A percentile compares a stretch with the other conserved stretches of the same genome.
Conservation (phyloP, 2,329 filamentous ascomycete species). For the Calonectria pteridis region DNA sequence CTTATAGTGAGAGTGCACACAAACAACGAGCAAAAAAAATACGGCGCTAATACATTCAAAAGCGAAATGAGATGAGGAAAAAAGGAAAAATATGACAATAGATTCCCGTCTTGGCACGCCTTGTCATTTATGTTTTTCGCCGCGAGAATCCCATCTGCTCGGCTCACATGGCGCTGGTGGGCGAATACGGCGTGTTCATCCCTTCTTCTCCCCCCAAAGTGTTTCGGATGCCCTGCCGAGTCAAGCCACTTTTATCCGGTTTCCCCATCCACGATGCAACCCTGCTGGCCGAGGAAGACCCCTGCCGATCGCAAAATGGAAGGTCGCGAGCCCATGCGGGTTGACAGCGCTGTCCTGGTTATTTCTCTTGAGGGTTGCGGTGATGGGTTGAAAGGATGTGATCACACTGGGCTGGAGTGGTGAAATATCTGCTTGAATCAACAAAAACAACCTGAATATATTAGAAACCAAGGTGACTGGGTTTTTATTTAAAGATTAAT, state of each 20-base stretch:
- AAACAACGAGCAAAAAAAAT: too few species aligned
- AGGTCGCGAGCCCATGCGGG: not conserved
- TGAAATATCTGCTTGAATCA: not conserved
- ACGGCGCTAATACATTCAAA: not conserved
- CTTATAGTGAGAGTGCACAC: not conserved
- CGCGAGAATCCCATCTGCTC: slow-evolving; percentile 4
- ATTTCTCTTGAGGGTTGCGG: not conserved
- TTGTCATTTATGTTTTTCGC: not conserved
- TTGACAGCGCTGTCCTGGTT: not conserved
- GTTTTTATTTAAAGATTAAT: not conserved
- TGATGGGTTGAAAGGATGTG: not conserved
- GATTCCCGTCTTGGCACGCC: not conserved
- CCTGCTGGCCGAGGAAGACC: not conserved
- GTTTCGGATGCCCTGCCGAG: slow-evolving; percentile 32
- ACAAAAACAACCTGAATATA: not conserved
- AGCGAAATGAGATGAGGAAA: not conserved
- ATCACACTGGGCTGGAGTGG: not conserved
- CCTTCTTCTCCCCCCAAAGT: slow-evolving; percentile 34
- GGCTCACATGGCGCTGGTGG: not conserved
- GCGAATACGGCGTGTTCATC: not conserved
- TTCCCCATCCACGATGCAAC: slow-evolving; percentile 20
- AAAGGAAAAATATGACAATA: not conserved
- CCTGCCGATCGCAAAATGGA: slow-evolving; percentile 5
- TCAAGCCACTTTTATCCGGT: slow-evolving; percentile 4
- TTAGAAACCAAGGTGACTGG: not conserved